Base-by-base conservation (phyloP, 345 rosid genomes). In the Firmiana major region DNA sequence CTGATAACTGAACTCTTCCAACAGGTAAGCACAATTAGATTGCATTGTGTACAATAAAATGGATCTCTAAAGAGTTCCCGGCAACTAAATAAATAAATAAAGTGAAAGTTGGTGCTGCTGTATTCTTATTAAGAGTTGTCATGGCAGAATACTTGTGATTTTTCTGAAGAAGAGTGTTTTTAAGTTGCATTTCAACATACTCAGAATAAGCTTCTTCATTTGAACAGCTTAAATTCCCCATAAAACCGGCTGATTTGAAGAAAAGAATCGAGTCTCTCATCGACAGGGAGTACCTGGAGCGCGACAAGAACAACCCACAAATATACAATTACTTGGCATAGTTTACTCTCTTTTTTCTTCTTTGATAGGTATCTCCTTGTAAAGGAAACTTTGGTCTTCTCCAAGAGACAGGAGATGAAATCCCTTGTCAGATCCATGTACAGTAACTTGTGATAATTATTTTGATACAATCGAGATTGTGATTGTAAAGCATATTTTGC, bases 1-100 rank as follows among this genome's bases (percentile, higher is more conserved):
- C 83, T 96, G 70, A 96, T 96, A 77, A 96, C 99, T n/a, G 99
- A 96, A 85, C 97, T 96, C 80, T 96, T 96, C 84, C 98, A 96
- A 85, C 99, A 93, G 98, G 99, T 91, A 91, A 82, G 6, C 59
- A 5, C 40, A 9, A 43, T 75, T 51, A 13, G 45, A 66, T 46
- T 60, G 1, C 22, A 38, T 53, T 40, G 5, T 12, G 46, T 36
- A 12, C 22, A 63, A 48, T n/a, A 5, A 51, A 45, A 63, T 11
- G 55, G 15, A 65, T 74, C 72, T 49, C 34, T 9, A 21, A n/a
- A 19, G 67, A 31, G 28, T 63, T 19, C 22, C n/a, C 9, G 1
- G 28, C 21, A 71, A 71, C 17, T 42, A 40, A n/a, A n/a, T 40
- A 65, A 40, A 40, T 46, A 12, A 60, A 60, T 59, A 24, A 28